These are phyloP conservation scores for Yarrowia sp. DNA, from an alignment of 805 yeast species.

Conservation along the genomic window DNA sequence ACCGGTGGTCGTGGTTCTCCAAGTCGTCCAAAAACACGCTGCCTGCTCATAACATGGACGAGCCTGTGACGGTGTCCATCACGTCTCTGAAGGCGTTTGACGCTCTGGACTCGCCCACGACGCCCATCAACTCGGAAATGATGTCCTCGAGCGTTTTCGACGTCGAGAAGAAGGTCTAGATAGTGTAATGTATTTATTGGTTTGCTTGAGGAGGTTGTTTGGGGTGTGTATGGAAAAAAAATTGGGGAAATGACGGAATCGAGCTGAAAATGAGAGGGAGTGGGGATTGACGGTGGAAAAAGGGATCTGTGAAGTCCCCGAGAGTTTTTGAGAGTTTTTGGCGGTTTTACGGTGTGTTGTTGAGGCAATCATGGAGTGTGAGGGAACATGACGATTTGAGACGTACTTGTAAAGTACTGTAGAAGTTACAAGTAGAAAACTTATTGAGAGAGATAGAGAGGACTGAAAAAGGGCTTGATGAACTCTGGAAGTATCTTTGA, in stretches of 20 bases:
- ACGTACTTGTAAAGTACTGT: too few species aligned
- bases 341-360: too few species aligned
- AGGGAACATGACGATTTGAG: too few species aligned
- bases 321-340: too few species aligned
- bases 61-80: not conserved
- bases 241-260: not conserved
- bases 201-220: not conserved
- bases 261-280: too few species aligned
- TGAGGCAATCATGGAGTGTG: too few species aligned
- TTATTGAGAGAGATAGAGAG: too few species aligned
- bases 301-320: too few species aligned
- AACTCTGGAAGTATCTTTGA: too few species aligned
- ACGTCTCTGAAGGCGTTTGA: not conserved
- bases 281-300: too few species aligned
- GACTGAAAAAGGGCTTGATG: too few species aligned
- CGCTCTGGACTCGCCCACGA: conserved; percentile 17
- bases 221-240: conserved; percentile 1
- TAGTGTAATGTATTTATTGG: not conserved
- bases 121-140: conserved; percentile 6
- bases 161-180: conserved; percentile 19
- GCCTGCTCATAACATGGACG: not conserved
- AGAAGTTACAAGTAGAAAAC: too few species aligned
- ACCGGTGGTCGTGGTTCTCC: conserved; percentile 17
- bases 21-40: not conserved
- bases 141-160: conserved; percentile 1